These are phyloP conservation scores for Plectosphaerella plurivora DNA, from an alignment of 2,329 filamentous ascomycete species.

Conservation along the genomic window DNA sequence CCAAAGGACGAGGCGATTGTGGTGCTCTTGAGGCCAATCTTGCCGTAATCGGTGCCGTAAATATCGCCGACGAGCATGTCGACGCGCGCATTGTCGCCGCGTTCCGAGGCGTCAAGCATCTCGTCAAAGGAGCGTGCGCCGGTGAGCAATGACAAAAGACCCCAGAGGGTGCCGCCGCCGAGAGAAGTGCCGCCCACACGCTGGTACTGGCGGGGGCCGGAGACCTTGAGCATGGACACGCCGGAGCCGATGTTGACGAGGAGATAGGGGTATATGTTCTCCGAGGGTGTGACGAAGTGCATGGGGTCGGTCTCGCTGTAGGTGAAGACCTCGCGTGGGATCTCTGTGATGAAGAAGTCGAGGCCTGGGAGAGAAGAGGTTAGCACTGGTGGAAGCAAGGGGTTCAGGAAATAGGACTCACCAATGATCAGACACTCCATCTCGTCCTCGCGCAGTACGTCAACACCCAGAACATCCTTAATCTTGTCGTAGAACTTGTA, in stretches of 20 bases:
- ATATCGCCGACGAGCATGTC: conserved; percentile 98
- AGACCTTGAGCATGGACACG: conserved; percentile 96
- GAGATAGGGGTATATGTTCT: conserved; percentile 88
- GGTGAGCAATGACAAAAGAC: conserved; percentile 83
- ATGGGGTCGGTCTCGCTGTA: conserved; percentile 90
- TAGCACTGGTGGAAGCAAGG: background rate
- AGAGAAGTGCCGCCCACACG: conserved; percentile 93
- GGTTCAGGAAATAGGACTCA: conserved; percentile 30
- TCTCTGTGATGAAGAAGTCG: conserved; percentile 98
- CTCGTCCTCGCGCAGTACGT: conserved; percentile 90
- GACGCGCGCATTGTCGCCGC: conserved; percentile 86
- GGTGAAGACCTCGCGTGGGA: conserved; percentile 93
- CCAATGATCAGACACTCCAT: conserved; percentile 98
- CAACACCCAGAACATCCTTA: conserved; percentile 74
- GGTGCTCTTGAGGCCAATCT: conserved; percentile 92
- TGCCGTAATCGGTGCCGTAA: conserved; percentile 91
- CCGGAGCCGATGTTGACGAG: conserved; percentile 98
- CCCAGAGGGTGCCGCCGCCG: conserved; percentile 97
- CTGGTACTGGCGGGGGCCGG: conserved; percentile 78
- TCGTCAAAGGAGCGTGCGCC: conserved; percentile 96
- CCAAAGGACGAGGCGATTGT: conserved; percentile 96
- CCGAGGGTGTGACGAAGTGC: conserved; percentile 76
- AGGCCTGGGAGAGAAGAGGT: conserved; percentile 53
- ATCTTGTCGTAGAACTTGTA: conserved; percentile 97
- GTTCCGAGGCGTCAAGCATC: conserved; percentile 88